Conservation (phyloP, 1,284 basidiomycete species). For the Athelia psychrophila region DNA sequence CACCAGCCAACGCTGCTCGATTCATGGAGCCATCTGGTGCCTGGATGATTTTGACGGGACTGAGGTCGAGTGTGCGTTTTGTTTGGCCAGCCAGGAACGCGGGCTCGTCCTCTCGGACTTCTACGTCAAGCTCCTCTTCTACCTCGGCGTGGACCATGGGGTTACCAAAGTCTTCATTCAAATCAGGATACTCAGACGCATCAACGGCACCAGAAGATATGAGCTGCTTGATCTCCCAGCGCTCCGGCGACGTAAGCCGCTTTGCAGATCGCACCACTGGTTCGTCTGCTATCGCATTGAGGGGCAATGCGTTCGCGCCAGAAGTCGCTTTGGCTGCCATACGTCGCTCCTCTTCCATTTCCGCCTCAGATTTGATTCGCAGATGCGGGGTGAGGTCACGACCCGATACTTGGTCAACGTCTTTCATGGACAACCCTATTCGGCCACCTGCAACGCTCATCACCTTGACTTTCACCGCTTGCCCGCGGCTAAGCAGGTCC, state of each 20-base stretch:
- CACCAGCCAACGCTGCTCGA: constrained; percentile 91
- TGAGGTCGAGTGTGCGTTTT: constrained; percentile 91
- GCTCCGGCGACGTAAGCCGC: constrained; percentile 92
- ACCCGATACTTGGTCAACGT: constrained; percentile 91
- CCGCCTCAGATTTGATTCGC: constrained; percentile 90
- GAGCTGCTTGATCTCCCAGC: constrained; percentile 99
- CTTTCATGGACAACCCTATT: constrained; percentile 92
- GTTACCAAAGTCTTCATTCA: constrained; percentile 88
- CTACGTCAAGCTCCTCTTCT: constrained; percentile 96
- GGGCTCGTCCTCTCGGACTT: constrained; percentile 96
- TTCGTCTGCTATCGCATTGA: constrained; percentile 48
- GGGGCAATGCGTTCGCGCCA: constrained; percentile 70
- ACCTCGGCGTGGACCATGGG: constrained; percentile 81
- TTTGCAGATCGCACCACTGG: constrained; percentile 74
- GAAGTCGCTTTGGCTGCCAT: constrained; percentile 55
- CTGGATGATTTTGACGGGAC: constrained; percentile 96
- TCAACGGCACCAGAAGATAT: constrained; percentile 94
- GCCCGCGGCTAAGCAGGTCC: constrained; percentile 83
- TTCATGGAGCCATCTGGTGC: constrained; percentile 95
- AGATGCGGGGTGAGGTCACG: constrained; percentile 92
- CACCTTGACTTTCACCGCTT: constrained; percentile 92
- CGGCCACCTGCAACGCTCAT: constrained; percentile 87
- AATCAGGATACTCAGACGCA: constrained; percentile 93
- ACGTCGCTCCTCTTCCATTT: constrained; percentile 77
- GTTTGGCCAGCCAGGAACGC: constrained; percentile 96